Evolutionary conservation across 257 asterid genomes (phyloP), one percentile per base, ranked within the genome.

Genomic region (Anisodus acutangulus): DNA sequence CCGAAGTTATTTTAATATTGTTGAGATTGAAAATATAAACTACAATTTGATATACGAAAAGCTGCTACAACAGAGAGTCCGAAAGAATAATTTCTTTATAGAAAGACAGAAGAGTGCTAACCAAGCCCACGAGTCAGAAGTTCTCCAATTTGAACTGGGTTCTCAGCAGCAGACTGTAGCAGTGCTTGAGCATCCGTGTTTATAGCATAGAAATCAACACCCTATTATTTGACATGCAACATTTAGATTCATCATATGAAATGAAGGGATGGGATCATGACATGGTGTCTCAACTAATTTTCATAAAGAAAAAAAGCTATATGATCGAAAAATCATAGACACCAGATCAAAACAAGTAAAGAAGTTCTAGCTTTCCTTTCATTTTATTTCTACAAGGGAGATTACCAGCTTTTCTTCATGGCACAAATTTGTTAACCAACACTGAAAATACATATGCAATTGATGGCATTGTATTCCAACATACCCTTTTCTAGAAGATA

Each of bases 71-170:
- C 13, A 15, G 8, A 22, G 17, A 22, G 26, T 22, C 26, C 4
- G 12, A 26, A 45, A 51, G 5, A 13, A 82, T 8, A 9, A 5
- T 66, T 49, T 60, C 22, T 4, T 45, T 53, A 79, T 15, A 68
- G 17, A 55, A 76, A 79, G 85, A 83, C 85, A 88, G 88, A 85
- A 89, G 89, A 83, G 67, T 43, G 64, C 89, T 80, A 85, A 95
- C 99, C 99, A 80, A 97, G 98, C 87, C 98, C 99, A 87, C 98
- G 98, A 85, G 98, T 95, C 93, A 97, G 89, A 84, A 97, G 96
- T 89, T 97, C 99, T 83, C 99, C 99, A 87, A 95, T 97, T 85
- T 97, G 99, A 88, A 95, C 90, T 83, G 98, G 97, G 84, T 91
- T 85, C 87, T 92, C 91, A 6, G 98, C 98, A 84, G 98, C 93